These are phyloP conservation scores for Bondarzewia mesenterica DNA, from an alignment of 1,284 basidiomycete species.

Conservation along the genomic window DNA sequence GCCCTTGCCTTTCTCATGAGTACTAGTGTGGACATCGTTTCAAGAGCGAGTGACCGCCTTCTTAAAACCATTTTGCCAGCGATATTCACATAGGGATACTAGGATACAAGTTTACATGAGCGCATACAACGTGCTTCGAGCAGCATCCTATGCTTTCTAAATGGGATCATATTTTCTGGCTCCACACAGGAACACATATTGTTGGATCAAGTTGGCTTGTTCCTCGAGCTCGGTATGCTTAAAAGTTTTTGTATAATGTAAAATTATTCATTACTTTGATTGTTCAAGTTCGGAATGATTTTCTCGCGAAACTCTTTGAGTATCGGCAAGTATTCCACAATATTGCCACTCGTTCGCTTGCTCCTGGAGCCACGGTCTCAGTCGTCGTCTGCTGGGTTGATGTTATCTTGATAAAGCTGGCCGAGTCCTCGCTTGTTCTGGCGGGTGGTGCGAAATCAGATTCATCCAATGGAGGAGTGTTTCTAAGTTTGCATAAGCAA, in stretches of 20 bases:
- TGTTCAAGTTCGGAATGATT: conserved; percentile 16
- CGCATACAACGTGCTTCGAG: not conserved
- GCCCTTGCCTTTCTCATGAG: not conserved
- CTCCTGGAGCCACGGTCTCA: conserved; percentile 16
- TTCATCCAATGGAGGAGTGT: conserved; percentile 11
- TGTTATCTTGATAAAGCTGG: conserved; percentile 44
- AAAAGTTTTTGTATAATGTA: not conserved
- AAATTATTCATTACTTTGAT: not conserved
- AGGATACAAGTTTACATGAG: not conserved
- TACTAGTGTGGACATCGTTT: not conserved
- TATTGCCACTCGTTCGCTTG: conserved; percentile 28
- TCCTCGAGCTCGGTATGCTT: not conserved
- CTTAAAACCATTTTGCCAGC: too few species aligned
- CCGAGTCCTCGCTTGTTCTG: conserved; percentile 29
- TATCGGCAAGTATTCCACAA: conserved; percentile 38
- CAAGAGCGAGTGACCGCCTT: too few species aligned
- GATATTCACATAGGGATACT: too few species aligned
- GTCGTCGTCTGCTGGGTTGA: conserved; percentile 56
- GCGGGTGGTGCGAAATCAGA: conserved; percentile 23
- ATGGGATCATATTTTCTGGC: not conserved
- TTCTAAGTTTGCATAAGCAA: conserved; percentile 28
- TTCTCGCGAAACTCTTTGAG: conserved; percentile 36
- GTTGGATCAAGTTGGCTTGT: not conserved
- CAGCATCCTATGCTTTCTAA: not conserved
- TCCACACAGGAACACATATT: not conserved